Evolutionary conservation across 441 rosid species (phyloP), one percentile per base, ranked within the genome.

Genomic region (Erodium chrysanthum): DNA sequence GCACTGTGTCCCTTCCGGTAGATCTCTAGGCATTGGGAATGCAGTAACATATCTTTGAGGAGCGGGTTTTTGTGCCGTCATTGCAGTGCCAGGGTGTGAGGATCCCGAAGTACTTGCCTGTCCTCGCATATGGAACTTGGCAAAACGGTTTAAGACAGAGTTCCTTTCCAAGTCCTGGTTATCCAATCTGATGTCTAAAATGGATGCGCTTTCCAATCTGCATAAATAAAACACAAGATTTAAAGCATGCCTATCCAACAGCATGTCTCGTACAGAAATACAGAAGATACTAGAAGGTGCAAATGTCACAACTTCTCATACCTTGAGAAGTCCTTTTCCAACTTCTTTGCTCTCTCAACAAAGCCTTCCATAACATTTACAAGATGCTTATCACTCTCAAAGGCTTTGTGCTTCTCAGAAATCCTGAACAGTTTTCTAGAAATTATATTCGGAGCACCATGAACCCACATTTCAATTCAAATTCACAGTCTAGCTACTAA

Each of bases 1-100:
- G 82, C 98, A 93, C 66, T 84, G 92, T 84, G 85, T 88, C 84
- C 83, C 81, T 65, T 90, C 97, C 48, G 97, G 97, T 63, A 91
- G 80, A 77, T 81, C 76, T 73, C 73, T 80, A 56, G 98, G 95
- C 81, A 89, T 78, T 31, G 94, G 89, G 67, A 83, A 74, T 48
- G 86, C 89, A 66, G 81, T 73, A 67, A 89, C 85, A 74, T 89
- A 85, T 81, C 95, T 80, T 75, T 84, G 96, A 61, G 82, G 84
- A 61, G 60, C 74, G 75, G 78, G 75, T 80, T 66, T 86, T 60
- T 71, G 79, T 50, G 82, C 40, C 79, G 66, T 74, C 58, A 71
- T 64, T 33, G 73, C 60, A 40, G 82, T 83, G 54, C 82, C 78
- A 21, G 87, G 79, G 7, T 79, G 70, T 44, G 88, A 82, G 70